A percentile compares a stretch with the other conserved stretches of the same genome.
phyloP scores from a whole-genome alignment of 2,329 filamentous ascomycete genomes.

The Penicillium sp. region DNA sequence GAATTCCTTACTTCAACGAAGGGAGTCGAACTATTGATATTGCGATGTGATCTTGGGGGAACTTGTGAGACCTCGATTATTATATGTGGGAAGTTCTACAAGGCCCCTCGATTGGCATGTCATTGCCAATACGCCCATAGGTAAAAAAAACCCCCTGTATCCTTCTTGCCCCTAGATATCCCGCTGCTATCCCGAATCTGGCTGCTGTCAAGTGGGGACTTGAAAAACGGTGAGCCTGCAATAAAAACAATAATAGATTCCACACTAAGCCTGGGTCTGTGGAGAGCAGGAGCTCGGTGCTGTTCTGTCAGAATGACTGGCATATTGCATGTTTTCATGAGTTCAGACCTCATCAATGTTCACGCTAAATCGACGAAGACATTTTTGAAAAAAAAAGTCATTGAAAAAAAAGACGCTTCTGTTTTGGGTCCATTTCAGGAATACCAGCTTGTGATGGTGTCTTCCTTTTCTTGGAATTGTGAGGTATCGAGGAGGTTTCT shows the following conservation, averaged over 20 bases:
- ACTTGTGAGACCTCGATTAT: neutral
- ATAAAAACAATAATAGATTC: slow-evolving; percentile 1
- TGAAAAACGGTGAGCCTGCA: slow-evolving; percentile 7
- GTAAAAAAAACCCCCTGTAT: neutral
- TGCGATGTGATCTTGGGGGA: neutral
- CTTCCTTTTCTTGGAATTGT: slow-evolving; percentile 32
- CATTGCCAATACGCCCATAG: neutral
- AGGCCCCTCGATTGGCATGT: neutral
- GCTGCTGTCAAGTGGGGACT: slow-evolving; percentile 8
- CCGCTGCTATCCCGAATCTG: slow-evolving; percentile 1
- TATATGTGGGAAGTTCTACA: neutral
- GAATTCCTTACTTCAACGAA: slow-evolving; percentile 13
- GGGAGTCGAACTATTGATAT: neutral
- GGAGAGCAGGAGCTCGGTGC: neutral
- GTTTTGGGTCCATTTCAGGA: slow-evolving; percentile 27
- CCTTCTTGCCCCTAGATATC: neutral
- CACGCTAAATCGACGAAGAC: neutral
- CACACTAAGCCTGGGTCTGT: neutral
- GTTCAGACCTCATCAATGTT: neutral
- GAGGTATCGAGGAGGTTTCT: slow-evolving; percentile 7
- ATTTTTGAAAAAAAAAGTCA: slow-evolving; percentile 21
- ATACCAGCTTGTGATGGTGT: slow-evolving; percentile 30
- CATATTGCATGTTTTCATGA: neutral
- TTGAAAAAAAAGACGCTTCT: slow-evolving; percentile 38
- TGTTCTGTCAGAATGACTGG: too few species aligned